Evolutionary conservation across 371 early-diverging fungal genomes (phyloP).

Genomic region (Circinella umbellata): DNA sequence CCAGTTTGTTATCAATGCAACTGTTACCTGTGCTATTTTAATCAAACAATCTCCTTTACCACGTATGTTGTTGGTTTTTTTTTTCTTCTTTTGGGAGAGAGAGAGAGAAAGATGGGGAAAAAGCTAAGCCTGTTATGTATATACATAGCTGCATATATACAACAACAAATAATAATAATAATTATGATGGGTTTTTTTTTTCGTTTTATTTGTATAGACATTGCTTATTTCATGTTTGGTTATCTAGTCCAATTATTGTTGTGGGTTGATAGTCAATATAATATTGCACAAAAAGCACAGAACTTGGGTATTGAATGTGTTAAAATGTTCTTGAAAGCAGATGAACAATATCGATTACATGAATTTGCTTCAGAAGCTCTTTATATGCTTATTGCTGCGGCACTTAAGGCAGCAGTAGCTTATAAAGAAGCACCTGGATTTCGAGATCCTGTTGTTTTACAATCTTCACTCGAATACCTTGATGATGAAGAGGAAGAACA

Average conservation of each 20-base stretch:
- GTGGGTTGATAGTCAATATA: constrained; percentile 57
- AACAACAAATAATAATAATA: not conserved
- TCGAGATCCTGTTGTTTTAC: not conserved
- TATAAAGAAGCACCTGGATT: constrained; percentile 61
- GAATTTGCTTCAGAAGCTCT: constrained; percentile 61
- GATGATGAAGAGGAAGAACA: not conserved
- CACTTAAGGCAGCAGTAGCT: constrained; percentile 65
- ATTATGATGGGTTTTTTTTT: not conserved
- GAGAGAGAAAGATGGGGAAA: not conserved
- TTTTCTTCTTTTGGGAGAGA: not conserved
- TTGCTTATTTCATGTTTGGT: constrained; percentile 41
- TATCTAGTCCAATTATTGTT: constrained; percentile 51
- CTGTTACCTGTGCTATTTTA: constrained; percentile 30
- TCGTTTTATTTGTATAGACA: constrained; percentile 21
- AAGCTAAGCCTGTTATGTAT: too few species aligned
- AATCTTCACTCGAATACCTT: not conserved
- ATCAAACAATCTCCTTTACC: constrained; percentile 33
- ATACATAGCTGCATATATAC: too few species aligned
- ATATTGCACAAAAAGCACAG: constrained; percentile 56
- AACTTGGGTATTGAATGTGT: constrained; percentile 52
- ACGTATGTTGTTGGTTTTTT: constrained; percentile 15
- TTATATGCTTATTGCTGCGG: constrained; percentile 56
- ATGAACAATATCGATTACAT: constrained; percentile 66
- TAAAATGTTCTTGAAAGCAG: constrained; percentile 55
- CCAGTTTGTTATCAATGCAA: constrained; percentile 27